Conservation (phyloP, 1,139 yeast genomes). For the Arxiozyma heterogenica region DNA sequence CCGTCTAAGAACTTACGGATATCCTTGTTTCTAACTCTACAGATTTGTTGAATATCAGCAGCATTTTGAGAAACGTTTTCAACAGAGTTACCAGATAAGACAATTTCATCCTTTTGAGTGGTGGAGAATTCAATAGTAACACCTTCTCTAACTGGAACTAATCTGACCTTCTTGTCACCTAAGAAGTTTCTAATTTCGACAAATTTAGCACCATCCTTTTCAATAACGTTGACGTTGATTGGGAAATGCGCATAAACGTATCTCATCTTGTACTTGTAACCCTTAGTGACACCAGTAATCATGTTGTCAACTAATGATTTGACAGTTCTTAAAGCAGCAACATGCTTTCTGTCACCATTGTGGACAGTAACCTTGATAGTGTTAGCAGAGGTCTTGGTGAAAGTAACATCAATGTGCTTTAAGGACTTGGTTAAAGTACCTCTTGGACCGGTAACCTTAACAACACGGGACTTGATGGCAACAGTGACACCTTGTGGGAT, state of each 20-base stretch:
- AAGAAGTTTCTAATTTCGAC: conserved; percentile 98
- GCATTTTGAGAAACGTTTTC: conserved; percentile 98
- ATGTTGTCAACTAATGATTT: conserved; percentile 89
- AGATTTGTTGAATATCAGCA: conserved; percentile 96
- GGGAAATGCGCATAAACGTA: conserved; percentile 99
- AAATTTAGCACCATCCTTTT: conserved; percentile 62
- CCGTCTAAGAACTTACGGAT: conserved; percentile 99
- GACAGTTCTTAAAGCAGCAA: conserved; percentile 98
- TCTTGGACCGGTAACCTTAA: conserved; percentile 97
- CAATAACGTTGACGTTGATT: conserved; percentile 86
- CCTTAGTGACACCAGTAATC: conserved; percentile 98
- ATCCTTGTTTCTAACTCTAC: conserved; percentile 99
- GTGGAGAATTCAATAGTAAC: conserved; percentile 75
- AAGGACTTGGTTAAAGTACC: conserved; percentile 88
- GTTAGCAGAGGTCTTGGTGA: conserved; percentile 61
- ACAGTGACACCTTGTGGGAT: conserved; percentile 94
- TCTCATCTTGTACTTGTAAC: conserved; percentile 99
- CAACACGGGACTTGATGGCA: conserved; percentile 81
- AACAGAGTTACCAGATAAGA: conserved; percentile 90
- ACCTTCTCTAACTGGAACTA: conserved; percentile 78
- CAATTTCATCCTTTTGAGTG: conserved; percentile 87
- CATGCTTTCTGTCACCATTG: conserved; percentile 99
- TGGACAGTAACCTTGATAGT: conserved; percentile 85
- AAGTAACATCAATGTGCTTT: conserved; percentile 92
- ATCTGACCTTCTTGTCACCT: conserved; percentile 97